Evolutionary conservation across 2,329 filamentous ascomycete genomes (phyloP).

Genomic region (Pestalotiopsis sp.): DNA sequence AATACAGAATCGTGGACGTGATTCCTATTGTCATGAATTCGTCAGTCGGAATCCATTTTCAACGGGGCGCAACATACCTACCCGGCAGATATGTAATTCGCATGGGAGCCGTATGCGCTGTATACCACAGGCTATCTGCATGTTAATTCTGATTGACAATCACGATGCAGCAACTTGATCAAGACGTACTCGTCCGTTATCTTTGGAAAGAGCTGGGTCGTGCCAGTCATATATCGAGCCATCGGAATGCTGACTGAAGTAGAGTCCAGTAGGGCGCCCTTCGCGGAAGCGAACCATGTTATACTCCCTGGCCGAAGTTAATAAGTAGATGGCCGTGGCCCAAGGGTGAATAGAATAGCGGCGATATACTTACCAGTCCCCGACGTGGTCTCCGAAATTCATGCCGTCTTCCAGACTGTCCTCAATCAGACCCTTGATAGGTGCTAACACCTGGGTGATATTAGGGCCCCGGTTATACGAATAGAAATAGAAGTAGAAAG

Average conservation of each 20-base stretch:
- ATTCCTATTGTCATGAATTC: neutral
- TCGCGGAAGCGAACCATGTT: conserved; percentile 9
- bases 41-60: neutral
- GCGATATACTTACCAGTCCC: conserved; percentile 6
- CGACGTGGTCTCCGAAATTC: conserved; percentile 7
- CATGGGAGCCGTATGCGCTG: conserved; percentile 8
- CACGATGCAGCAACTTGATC: neutral
- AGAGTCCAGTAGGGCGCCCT: neutral
- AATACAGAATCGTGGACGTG: conserved; percentile 7
- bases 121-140: neutral
- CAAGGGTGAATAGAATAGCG: neutral
- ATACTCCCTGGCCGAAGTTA: neutral
- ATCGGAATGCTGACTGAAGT: conserved; percentile 7
- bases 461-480: conserved; percentile 4
- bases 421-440: neutral
- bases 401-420: neutral
- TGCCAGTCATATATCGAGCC: conserved; percentile 2
- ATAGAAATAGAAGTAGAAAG: conserved; percentile 9
- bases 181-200: neutral
- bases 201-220: neutral
- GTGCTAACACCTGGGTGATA: conserved; percentile 2
- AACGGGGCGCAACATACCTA: neutral
- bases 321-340: neutral
- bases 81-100: neutral
- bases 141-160: neutral